Conservation (phyloP, 78 protist genomes). For the Creolimax fragrantissima region DNA sequence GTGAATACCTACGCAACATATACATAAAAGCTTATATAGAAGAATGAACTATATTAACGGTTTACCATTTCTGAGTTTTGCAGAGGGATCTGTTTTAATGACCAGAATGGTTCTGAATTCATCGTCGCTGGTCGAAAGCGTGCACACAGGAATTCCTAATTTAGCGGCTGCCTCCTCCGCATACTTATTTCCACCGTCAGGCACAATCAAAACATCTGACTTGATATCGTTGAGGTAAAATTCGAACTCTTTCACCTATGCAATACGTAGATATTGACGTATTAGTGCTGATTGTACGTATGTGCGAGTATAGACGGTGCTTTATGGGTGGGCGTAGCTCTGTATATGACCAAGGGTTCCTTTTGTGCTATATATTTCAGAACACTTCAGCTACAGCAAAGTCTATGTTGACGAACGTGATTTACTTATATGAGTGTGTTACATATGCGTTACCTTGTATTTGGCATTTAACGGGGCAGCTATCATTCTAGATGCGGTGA, state of each 20-base stretch:
- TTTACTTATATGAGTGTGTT: no score
- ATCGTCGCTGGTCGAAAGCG: neutral
- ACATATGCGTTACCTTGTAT: neutral
- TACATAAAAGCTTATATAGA: no score
- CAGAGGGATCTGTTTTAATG: neutral
- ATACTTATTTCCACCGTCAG: neutral
- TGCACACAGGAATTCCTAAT: neutral
- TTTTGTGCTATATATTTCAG: no score
- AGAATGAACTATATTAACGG: no score
- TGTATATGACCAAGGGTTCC: no score
- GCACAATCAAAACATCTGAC: constrained; percentile 14
- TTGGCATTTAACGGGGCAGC: neutral
- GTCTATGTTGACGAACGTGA: no score
- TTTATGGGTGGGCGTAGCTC: no score
- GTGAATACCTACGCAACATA: no score
- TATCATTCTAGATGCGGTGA: neutral
- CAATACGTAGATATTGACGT: no score
- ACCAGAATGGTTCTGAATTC: neutral
- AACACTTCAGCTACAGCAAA: no score
- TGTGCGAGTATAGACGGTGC: no score
- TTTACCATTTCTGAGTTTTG: neutral
- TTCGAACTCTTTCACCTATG: constrained; percentile 43
- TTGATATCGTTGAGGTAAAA: constrained; percentile 49
- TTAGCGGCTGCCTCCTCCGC: constrained; percentile 18
- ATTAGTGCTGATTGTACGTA: no score